Percentiles rank a stretch among this genome's conserved stretches.
Conservation (phyloP, 2,329 filamentous ascomycete genomes). For the Ophiocordyceps camponoti-saundersi region DNA sequence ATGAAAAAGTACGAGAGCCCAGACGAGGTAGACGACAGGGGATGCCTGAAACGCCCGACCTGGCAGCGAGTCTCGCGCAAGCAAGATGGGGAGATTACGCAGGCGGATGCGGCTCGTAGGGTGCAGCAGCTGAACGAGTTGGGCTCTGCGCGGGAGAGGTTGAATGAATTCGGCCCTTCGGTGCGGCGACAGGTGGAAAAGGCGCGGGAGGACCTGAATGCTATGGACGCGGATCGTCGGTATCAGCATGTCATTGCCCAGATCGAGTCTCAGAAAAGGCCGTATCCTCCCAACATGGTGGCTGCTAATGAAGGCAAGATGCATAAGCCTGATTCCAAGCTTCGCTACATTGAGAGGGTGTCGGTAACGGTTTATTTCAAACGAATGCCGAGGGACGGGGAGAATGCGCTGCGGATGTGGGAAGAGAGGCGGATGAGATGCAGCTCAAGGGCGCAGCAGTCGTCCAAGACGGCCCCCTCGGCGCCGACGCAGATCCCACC, state of each 20-base stretch:
- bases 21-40: conserved; percentile 18
- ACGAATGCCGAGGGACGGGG: conserved; percentile 16
- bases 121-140: conserved; percentile 19
- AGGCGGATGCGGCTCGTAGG: conserved; percentile 17
- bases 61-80: conserved; percentile 22
- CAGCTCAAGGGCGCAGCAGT: neutral
- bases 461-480: too few relatives aligned
- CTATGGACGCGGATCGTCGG: conserved; percentile 17
- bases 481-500: neutral
- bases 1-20: conserved; percentile 20
- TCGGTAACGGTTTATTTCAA: conserved; percentile 30
- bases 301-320: conserved; percentile 5
- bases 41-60: conserved; percentile 13
- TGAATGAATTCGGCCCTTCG: conserved; percentile 13
- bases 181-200: conserved; percentile 25
- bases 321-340: conserved; percentile 7
- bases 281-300: conserved; percentile 6
- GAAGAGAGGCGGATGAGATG: conserved; percentile 5
- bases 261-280: conserved; percentile 21
- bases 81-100: conserved; percentile 18
- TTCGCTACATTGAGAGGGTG: conserved; percentile 14
- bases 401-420: conserved; percentile 13
- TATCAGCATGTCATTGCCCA: conserved; percentile 26
- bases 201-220: conserved; percentile 16
- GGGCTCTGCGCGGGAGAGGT: conserved; percentile 18